Base-by-base conservation (phyloP, 192 early-diverging fungal species). In the Allomyces macrogynus region DNA sequence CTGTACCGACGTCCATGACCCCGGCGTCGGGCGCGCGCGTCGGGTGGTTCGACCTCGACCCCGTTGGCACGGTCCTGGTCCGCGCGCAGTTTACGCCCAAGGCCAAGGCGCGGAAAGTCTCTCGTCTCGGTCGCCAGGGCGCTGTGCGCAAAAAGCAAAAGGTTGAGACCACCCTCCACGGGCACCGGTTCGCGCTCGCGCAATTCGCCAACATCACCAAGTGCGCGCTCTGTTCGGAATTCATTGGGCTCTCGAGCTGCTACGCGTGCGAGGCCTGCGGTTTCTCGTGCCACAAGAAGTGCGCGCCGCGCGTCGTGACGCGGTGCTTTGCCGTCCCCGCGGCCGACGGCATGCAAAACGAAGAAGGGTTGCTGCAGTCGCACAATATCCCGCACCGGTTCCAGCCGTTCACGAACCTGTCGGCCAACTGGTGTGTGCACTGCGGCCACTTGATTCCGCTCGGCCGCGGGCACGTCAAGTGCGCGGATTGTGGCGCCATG, bases 381-480 rank as follows among this genome's bases (percentile, higher is more conserved):
- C 95, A 99, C 73, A 80, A 86, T 32, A 99, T 99, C 71, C 95
- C 93, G 23, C 95, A 99, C 81, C 86, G 95, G 60, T 97, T 93
- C 71, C 89, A 93, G 68, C 76, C 77, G 16, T 77, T 86, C n/a
- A 85, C 84, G 49, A 91, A 86, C 64, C 78, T 92, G 63, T 85
- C 83, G 23, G 87, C 89, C 43, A 84, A 85, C 74, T 99, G 95
- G 95, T 99, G 95, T 73, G 90, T 86, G 69, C 95, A 99, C 76
- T 99, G 95, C 76, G 95, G 95, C 40, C 90, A 83, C 54, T 90
- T 99, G 87, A 84, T 98, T 43, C 82, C 94, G 22, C 75, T 99
- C 7, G 87, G 90, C 32, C 70, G 75, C 0, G 67, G 72, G 24
- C 68, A 71, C 18, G 60, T 69, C 65, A 85, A 84, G 64, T 81